Evolutionary conservation across 768 basidiomycete species (phyloP).

Genomic region (Leccinum uliginosum): DNA sequence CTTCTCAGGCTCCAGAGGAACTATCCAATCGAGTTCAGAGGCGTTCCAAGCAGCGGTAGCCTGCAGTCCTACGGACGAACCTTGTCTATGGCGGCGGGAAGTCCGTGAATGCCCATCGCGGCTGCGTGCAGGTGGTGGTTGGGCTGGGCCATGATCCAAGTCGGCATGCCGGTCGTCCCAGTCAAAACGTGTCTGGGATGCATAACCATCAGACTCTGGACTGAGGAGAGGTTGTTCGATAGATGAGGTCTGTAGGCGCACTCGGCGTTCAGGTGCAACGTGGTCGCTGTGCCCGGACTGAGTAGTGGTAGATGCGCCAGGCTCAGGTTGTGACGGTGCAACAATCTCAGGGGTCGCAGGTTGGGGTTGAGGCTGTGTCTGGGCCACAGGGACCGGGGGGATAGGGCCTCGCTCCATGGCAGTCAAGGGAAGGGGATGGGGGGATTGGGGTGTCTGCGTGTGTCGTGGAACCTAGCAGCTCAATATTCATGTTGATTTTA

Average conservation of each 20-base stretch:
- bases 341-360: neutral
- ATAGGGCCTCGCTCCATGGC: neutral
- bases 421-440: neutral
- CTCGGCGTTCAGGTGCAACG: neutral
- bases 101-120: constrained; percentile 16
- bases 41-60: neutral
- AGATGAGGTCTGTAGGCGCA: neutral
- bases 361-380: neutral
- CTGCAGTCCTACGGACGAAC: neutral
- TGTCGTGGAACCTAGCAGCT: neutral
- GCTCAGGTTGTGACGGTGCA: constrained; percentile 1
- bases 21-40: constrained; percentile 25
- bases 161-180: constrained; percentile 1
- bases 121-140: constrained; percentile 9
- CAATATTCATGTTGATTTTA: neutral
- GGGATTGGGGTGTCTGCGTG: neutral
- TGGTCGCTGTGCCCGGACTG: neutral
- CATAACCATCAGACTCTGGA: constrained; percentile 4
- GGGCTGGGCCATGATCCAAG: constrained; percentile 4
- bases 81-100: constrained; percentile 4
- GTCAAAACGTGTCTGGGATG: neutral
- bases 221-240: constrained; percentile 9
- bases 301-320: neutral
- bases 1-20: constrained; percentile 2
- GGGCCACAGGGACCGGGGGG: neutral